Evolutionary conservation across 1,284 basidiomycete genomes (phyloP).

Genomic region (Ceratobasidium papillatum): DNA sequence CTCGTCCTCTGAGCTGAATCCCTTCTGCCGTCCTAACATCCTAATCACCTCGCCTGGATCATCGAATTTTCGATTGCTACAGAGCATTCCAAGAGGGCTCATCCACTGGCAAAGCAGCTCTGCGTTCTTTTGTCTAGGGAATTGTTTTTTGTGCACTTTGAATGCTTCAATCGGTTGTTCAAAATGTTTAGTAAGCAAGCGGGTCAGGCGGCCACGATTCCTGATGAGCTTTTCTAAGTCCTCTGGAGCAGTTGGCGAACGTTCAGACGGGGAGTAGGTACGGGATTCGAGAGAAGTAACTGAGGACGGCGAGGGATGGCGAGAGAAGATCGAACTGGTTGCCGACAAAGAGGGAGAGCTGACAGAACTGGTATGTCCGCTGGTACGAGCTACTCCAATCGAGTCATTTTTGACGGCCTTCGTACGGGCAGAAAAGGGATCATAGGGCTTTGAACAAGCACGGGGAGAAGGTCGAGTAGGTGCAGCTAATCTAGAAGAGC

Average conservation of each 20-base stretch:
- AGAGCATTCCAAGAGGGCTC: neutral
- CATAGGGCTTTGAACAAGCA: neutral
- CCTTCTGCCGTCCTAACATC: neutral
- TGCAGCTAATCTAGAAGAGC: too few relatives aligned
- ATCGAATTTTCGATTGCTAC: neutral
- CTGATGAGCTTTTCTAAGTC: neutral
- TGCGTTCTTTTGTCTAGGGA: neutral
- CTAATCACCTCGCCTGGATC: neutral
- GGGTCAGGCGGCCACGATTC: neutral
- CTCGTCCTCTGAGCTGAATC: neutral
- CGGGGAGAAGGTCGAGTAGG: too few relatives aligned
- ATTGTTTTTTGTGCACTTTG: neutral
- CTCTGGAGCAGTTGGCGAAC: neutral
- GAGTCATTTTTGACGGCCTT: neutral
- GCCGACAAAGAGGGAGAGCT: neutral
- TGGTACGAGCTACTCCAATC: neutral
- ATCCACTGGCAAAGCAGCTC: neutral
- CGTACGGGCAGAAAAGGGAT: neutral
- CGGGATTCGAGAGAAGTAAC: neutral
- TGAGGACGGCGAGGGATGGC: neutral
- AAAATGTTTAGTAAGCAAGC: neutral
- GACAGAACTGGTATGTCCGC: neutral
- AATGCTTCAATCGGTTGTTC: neutral
- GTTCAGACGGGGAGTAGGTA: neutral
- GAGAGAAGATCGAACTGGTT: neutral